Conservation (phyloP, 768 basidiomycete genomes). For the Rhizopogon sp. region DNA sequence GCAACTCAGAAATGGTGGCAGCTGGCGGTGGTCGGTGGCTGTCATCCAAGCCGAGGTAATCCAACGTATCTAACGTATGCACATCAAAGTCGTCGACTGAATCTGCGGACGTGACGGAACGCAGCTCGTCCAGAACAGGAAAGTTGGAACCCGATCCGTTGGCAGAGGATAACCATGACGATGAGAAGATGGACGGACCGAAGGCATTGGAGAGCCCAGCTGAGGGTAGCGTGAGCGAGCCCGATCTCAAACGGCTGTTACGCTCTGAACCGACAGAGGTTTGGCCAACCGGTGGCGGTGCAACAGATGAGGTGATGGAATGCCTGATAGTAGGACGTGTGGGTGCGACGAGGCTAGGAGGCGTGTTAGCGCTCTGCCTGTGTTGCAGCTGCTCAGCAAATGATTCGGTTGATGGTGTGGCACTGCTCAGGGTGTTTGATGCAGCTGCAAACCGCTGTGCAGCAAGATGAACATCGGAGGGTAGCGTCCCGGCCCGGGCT, state of each 20-base stretch:
- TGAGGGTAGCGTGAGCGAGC: slow-evolving; percentile 83
- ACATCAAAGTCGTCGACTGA: slow-evolving; percentile 86
- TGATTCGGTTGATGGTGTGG: slow-evolving; percentile 45
- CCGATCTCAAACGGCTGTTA: slow-evolving; percentile 85
- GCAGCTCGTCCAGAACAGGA: slow-evolving; percentile 72
- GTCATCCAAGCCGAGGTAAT: slow-evolving; percentile 94
- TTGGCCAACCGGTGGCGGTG: slow-evolving; percentile 39
- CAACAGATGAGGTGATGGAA: slow-evolving; percentile 60
- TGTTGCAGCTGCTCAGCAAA: slow-evolving; percentile 41
- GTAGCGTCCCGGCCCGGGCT: slow-evolving; percentile 96
- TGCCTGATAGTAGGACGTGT: slow-evolving; percentile 70
- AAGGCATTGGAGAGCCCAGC: slow-evolving; percentile 78
- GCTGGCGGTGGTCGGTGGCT: slow-evolving; percentile 69
- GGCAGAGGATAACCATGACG: slow-evolving; percentile 76
- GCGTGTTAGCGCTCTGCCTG: slow-evolving; percentile 30
- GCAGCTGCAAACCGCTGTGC: slow-evolving; percentile 77
- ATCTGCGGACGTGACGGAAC: slow-evolving; percentile 75
- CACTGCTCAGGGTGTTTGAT: slow-evolving; percentile 49
- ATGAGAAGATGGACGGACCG: slow-evolving; percentile 84
- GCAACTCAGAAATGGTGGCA: slow-evolving; percentile 84
- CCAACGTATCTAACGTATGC: slow-evolving; percentile 93
- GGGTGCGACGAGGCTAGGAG: slow-evolving; percentile 39
- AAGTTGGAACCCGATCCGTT: slow-evolving; percentile 53
- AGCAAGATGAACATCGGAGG: slow-evolving; percentile 89
- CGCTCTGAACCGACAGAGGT: slow-evolving; percentile 42